phyloP scores from a whole-genome alignment of 1,284 basidiomycete species.

The Ustilago bromivora region DNA sequence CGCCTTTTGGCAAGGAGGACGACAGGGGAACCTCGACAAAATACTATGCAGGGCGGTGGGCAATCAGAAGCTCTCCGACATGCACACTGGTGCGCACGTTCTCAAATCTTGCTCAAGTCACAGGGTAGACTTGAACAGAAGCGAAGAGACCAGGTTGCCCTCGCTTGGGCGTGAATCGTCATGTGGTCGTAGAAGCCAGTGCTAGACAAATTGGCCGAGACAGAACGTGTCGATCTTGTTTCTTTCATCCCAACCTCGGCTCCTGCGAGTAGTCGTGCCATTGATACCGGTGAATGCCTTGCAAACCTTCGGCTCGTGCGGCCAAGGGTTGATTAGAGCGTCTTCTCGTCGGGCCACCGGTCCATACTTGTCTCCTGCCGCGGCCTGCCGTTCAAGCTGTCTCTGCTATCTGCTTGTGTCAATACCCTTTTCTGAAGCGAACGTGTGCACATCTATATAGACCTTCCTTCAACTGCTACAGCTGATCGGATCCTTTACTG shows the following conservation, averaged over 20 bases:
- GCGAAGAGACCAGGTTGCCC: too few species aligned
- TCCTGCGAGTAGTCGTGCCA: background rate
- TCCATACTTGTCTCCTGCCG: background rate
- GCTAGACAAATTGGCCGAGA: background rate
- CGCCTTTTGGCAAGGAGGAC: background rate
- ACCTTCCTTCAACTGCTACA: too few species aligned
- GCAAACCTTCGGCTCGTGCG: background rate
- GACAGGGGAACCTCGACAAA: slow-evolving; percentile 2
- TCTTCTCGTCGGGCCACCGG: background rate
- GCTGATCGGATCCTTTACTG: too few species aligned
- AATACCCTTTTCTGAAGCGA: too few species aligned
- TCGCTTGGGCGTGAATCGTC: background rate
- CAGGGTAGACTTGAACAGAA: too few species aligned
- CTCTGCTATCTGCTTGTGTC: background rate
- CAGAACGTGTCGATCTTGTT: background rate
- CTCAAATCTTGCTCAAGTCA: background rate
- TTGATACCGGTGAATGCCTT: background rate
- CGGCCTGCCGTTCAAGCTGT: background rate
- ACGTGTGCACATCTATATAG: too few species aligned
- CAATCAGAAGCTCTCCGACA: background rate
- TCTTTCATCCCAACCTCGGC: background rate
- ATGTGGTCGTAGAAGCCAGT: background rate
- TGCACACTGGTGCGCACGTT: background rate
- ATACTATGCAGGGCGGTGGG: background rate
- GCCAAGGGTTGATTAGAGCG: background rate